Conservation (phyloP, 2,329 filamentous ascomycete species). For the Davidsoniella virescens region DNA sequence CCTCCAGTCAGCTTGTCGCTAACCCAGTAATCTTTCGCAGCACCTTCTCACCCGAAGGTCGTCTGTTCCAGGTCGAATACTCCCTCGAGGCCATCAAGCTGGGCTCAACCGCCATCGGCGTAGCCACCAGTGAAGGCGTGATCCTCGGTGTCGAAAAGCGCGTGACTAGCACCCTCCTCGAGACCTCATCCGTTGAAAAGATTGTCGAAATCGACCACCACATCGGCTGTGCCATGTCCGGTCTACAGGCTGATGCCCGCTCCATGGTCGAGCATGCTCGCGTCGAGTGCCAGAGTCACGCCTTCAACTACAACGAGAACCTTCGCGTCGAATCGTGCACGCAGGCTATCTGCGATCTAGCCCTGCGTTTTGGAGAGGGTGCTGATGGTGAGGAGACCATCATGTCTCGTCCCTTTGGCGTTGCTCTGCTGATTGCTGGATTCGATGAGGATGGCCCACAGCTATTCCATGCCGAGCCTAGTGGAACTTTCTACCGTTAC, state of each 20-base stretch:
- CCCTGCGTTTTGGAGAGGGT: slow-evolving; percentile 89
- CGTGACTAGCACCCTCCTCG: slow-evolving; percentile 90
- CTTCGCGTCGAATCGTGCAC: slow-evolving; percentile 95
- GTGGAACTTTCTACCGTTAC: slow-evolving; percentile 96
- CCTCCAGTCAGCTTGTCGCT: background rate
- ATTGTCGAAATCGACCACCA: slow-evolving; percentile 98
- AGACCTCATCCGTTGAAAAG: slow-evolving; percentile 97
- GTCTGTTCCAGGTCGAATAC: slow-evolving; percentile 99
- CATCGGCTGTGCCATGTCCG: slow-evolving; percentile 97
- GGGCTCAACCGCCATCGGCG: slow-evolving; percentile 92
- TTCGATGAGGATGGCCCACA: slow-evolving; percentile 95
- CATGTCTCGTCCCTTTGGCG: slow-evolving; percentile 94
- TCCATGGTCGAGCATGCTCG: slow-evolving; percentile 97
- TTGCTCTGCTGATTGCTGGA: slow-evolving; percentile 88
- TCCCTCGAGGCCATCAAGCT: slow-evolving; percentile 99
- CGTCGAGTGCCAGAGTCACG: slow-evolving; percentile 91
- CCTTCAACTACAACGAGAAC: slow-evolving; percentile 94
- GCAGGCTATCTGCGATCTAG: slow-evolving; percentile 95
- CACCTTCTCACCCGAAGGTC: slow-evolving; percentile 98
- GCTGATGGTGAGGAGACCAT: slow-evolving; percentile 97
- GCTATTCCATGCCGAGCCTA: slow-evolving; percentile 95
- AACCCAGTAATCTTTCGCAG: slow-evolving; percentile 25
- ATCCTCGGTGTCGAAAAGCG: slow-evolving; percentile 98
- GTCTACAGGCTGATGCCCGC: slow-evolving; percentile 90
- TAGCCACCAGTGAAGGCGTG: slow-evolving; percentile 87